These are phyloP conservation scores for Neltuma alba DNA, from an alignment of 306 rosid genomes.

Conservation along the genomic window DNA sequence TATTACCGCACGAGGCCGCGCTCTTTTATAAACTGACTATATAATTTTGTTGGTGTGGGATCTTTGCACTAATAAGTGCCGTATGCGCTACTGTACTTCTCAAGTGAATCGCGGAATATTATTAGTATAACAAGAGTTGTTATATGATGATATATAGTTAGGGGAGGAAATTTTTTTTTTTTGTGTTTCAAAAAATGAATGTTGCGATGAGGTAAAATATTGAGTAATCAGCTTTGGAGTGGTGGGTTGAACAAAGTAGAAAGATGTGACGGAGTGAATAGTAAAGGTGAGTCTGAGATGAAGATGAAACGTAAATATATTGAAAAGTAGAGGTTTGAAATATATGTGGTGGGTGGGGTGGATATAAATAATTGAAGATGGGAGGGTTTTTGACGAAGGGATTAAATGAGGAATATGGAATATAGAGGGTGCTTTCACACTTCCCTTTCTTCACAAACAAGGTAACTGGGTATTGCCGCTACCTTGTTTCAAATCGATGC, in stretches of 20 bases:
- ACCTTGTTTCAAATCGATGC: background rate
- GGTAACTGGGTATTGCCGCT: constrained; percentile 1
- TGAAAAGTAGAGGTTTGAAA: background rate
- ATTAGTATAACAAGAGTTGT: background rate
- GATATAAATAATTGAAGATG: background rate
- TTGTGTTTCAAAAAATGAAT: no score
- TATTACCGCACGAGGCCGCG: background rate
- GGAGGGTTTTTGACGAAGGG: background rate
- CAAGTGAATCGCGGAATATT: background rate
- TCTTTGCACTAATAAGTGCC: background rate
- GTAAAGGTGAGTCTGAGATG: background rate
- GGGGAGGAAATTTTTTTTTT: no score
- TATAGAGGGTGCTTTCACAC: constrained; percentile 4
- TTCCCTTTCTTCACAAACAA: constrained; percentile 30
- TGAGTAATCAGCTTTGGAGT: background rate
- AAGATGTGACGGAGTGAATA: no score
- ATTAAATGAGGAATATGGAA: background rate
- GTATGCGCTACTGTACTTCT: background rate
- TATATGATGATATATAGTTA: background rate
- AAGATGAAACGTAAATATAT: background rate
- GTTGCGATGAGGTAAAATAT: no score
- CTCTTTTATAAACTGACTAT: background rate
- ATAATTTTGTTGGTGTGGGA: background rate
- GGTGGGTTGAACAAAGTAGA: no score
- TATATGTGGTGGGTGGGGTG: background rate